Evolutionary conservation across 352 stramenopile genomes (phyloP), one percentile per base, ranked within the genome.

Genomic region (Phytophthora syringae): DNA sequence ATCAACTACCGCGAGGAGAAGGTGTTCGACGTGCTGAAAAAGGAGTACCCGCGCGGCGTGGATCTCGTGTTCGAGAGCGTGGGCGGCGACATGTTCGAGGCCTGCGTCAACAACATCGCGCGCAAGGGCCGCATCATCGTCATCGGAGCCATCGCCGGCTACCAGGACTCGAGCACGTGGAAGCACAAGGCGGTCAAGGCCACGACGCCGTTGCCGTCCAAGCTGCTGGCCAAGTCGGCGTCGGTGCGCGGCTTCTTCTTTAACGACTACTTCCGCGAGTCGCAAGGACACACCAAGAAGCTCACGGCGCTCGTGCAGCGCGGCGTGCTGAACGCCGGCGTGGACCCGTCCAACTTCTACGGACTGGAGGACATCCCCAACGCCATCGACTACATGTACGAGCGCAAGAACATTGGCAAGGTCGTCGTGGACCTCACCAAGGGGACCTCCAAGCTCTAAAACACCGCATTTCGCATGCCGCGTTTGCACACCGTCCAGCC

Each of bases 1-100:
- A 90, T 97, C 45, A 90, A 96, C 66, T 97, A 97, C 76, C 92
- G 75, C 18, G 81, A 93, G 67, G 80, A 92, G 47, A 78, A 77
- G 30, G 57, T 89, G 21, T 60, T 49, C 34, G 56, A 82, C 24
- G 76, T 86, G 74, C 66, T 90, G 10, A 83, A 88, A 77, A 82
- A 74, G 12, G 82, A 90, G 80, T 82, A 93, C 71, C 79, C 80
- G 21, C 80, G 86, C 36, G 79, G 79, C 4, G 59, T 92, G 6
- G 67, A 92, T 42, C 76, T 92, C 50, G 84, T 90, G 11, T 90
- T 89, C 37, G 81, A 89, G 63, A 84, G 66, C 10, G 73, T 89
- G 30, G 83, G 80, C 15, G 83, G 80, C 20, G 75, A 89, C 28
- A 78, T 78, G 64, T 78, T 89, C 28, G 67, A 77, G 15, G 52